Percentiles rank a stretch among this genome's conserved stretches.
Conservation (phyloP, 805 yeast genomes). For the Yamadazyma philogaea region DNA sequence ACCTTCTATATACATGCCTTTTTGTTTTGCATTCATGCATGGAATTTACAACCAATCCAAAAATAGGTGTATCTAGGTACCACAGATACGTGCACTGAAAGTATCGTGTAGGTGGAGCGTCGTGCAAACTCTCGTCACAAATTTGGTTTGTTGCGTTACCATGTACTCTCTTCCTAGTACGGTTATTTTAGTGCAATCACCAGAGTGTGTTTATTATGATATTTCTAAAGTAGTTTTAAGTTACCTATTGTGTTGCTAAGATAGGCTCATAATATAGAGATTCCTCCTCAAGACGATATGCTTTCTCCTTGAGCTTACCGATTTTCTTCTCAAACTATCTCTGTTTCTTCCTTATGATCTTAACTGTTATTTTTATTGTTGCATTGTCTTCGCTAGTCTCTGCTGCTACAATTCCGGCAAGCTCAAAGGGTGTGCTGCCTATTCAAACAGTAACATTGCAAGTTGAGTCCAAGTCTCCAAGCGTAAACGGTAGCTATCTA, state of each 20-base stretch:
- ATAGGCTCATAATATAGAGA: background rate
- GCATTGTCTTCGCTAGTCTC: background rate
- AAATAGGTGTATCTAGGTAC: too few relatives aligned
- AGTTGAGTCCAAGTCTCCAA: background rate
- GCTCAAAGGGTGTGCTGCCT: background rate
- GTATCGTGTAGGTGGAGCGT: too few relatives aligned
- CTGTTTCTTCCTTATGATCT: background rate
- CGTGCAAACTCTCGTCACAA: too few relatives aligned
- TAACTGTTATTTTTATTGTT: background rate
- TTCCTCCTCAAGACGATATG: background rate
- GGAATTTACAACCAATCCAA: too few relatives aligned
- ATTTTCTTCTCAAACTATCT: background rate
- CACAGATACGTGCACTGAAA: too few relatives aligned
- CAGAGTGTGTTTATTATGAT: background rate
- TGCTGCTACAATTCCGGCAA: background rate
- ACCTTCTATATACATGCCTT: too few relatives aligned
- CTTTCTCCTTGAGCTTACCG: too few relatives aligned
- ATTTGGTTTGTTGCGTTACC: background rate
- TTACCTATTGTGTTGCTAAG: background rate
- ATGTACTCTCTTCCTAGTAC: background rate
- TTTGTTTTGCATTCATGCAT: too few relatives aligned
- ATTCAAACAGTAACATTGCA: background rate
- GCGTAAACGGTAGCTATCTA: background rate
- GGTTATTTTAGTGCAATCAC: background rate
- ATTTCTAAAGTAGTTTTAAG: background rate